Evolutionary conservation across 306 rosid species (phyloP), one percentile per base, ranked within the genome.

Genomic region (Elaeagnus macrophylla): DNA sequence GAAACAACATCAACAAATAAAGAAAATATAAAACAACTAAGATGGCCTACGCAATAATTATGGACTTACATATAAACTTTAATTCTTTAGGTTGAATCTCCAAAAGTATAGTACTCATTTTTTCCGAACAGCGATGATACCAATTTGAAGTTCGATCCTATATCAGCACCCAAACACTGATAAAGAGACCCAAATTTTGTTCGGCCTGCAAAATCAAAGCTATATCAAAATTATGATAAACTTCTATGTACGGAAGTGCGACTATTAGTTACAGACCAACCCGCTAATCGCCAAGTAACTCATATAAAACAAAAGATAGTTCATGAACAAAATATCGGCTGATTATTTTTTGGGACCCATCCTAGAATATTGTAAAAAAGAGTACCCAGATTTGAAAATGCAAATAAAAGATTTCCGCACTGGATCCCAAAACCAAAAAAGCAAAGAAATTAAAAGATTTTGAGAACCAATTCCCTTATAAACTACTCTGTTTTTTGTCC

Each of bases 61-160:
- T 64, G 40, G 39, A 73, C 94, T 87, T 46, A 91, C 99, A 69
- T 15, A 57, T 35, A 65, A 91, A 91, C 60, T 79, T 66, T 78
- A 91, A 79, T 69, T 91, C 93, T 55, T 64, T 78, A 46, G 97
- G 96, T 49, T 91, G 82, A 62, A 91, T 80, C 64, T 82, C 81
- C 60, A 91, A 74, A 53, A 86, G 64, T 53, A 70, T 75, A 12
- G 66, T 64, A 71, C 66, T 82, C 96, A 91, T 90, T 71, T 71
- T 72, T 71, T 48, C 54, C 53, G 49, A 54, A 20, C 59, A 37
- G 47, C 35, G 51, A 53, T 43, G 2, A 25, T 54, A 41, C 60
- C 57, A 16, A 65, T 61, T 61, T 42, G 67, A 64, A 73, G 61
- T 25, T 35, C 35, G 52, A 58, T 45, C 20, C 42, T 36, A 25